These are phyloP conservation scores for Talaromyces sp. DNA, from an alignment of 2,329 filamentous ascomycete species.

Conservation along the genomic window DNA sequence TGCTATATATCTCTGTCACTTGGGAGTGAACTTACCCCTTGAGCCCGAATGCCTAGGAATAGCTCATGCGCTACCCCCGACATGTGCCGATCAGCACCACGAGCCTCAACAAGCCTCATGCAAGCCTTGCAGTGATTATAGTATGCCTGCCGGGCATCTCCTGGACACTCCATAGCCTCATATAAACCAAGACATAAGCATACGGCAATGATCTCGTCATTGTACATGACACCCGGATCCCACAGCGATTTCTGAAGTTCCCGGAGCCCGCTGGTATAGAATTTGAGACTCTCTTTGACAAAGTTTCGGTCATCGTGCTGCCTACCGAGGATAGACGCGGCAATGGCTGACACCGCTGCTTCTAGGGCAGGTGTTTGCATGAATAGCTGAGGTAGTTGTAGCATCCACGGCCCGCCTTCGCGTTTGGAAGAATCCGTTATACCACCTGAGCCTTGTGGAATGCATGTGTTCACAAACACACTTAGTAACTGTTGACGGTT, in stretches of 20 bases:
- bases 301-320: conserved; percentile 21
- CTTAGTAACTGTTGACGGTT: conserved; percentile 29
- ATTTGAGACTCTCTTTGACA: conserved; percentile 27
- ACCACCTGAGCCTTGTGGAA: conserved; percentile 15
- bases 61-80: conserved; percentile 32
- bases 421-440: background rate
- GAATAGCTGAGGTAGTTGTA: conserved; percentile 26
- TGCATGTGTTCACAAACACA: conserved; percentile 26
- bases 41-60: conserved; percentile 31
- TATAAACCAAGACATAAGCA: conserved; percentile 38
- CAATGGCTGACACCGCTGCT: conserved; percentile 28
- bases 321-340: conserved; percentile 28
- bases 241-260: conserved; percentile 36
- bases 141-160: conserved; percentile 28
- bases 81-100: conserved; percentile 32
- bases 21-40: conserved; percentile 21
- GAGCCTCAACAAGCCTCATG: conserved; percentile 30
- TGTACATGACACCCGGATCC: conserved; percentile 29
- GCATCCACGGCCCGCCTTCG: conserved; percentile 27
- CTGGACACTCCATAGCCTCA: conserved; percentile 36
- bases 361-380: conserved; percentile 28
- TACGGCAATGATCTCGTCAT: conserved; percentile 36
- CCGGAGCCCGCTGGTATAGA: conserved; percentile 34
- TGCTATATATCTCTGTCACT: background rate
- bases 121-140: conserved; percentile 33